These are phyloP conservation scores for Globisporangium emineosum DNA, from an alignment of 352 stramenopile species.

Conservation along the genomic window DNA sequence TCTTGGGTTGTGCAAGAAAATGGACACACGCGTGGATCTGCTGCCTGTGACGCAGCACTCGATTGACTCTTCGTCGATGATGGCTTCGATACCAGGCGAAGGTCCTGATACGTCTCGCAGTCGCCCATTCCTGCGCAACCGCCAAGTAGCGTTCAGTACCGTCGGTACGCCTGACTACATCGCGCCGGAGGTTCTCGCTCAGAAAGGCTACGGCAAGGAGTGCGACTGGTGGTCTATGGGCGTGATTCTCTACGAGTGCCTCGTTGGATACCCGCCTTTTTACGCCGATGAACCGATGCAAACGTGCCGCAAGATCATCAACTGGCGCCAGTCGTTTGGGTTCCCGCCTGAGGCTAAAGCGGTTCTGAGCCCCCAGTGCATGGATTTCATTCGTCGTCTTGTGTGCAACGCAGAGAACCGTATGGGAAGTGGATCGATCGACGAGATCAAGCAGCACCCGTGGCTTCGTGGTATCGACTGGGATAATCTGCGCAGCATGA, in stretches of 20 bases:
- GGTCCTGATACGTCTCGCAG: conserved; percentile 49
- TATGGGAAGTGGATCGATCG: conserved; percentile 89
- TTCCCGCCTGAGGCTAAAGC: conserved; percentile 51
- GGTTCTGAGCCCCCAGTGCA: conserved; percentile 58
- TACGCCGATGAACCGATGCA: conserved; percentile 94
- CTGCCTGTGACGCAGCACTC: conserved; percentile 78
- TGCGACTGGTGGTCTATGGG: conserved; percentile 98
- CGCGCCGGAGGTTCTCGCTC: conserved; percentile 93
- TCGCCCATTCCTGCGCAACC: conserved; percentile 55
- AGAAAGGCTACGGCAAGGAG: conserved; percentile 81
- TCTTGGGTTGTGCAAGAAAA: conserved; percentile 97
- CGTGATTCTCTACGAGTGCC: conserved; percentile 98
- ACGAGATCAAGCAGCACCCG: conserved; percentile 94
- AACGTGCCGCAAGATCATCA: conserved; percentile 92
- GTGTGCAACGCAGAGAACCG: conserved; percentile 90
- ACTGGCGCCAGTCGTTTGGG: conserved; percentile 70
- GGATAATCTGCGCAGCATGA: conserved; percentile 63
- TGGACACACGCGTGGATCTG: conserved; percentile 86
- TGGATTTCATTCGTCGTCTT: conserved; percentile 88
- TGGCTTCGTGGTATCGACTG: conserved; percentile 94
- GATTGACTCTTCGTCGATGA: conserved; percentile 24
- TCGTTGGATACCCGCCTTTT: conserved; percentile 98
- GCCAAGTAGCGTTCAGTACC: conserved; percentile 93
- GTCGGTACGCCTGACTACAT: conserved; percentile 99
- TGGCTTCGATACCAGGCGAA: conserved; percentile 17